Evolutionary conservation across 257 asterid genomes (phyloP), one percentile per base, ranked within the genome.

Genomic region (Cruciata laevipes): DNA sequence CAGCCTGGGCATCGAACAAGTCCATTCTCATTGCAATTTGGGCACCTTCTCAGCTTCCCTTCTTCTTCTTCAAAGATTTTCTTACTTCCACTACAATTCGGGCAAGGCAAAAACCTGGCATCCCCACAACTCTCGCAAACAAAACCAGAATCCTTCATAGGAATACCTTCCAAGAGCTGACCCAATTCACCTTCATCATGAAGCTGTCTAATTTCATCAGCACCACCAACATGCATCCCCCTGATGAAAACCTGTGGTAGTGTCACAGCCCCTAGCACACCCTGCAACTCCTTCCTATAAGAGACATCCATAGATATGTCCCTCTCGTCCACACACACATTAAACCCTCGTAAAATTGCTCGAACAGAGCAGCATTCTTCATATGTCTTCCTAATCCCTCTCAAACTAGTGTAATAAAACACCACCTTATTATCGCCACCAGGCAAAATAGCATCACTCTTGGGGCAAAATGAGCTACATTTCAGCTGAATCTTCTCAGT

Each of bases 291-390:
- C 55, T 74, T 80, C 77, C 89, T 84, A 67, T 79, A 89, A 0
- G 96, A 87, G 16, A 88, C 64, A 68, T 87, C 97, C 98, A 92
- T 92, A 0, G 98, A 92, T 20, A 92, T 86, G 69, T 92, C 98
- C 69, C 89, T 83, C 77, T 92, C 98, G 59, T 92, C 98, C 20
- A 89, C 87, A 21, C 77, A 75, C 71, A 87, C 95, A 66, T 87
- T 78, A 73, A 77, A 82, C 2, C 89, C 86, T 71, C 89, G 74
- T 23, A 92, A 74, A 60, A 92, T 92, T 87, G 77, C 89, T 31
- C 91, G 79, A 18, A 82, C 89, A 4, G 82, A 76, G 53, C 92
- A 84, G 60, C 95, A 91, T 61, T 91, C 98, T 76, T 91, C 95
- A 27, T 80, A 85, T 0, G 96, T 89, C 81, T 84, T 92, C 89